These are phyloP conservation scores for Xenosphaeropsis pyriputrescens DNA, from an alignment of 2,329 filamentous ascomycete genomes.

Conservation along the genomic window DNA sequence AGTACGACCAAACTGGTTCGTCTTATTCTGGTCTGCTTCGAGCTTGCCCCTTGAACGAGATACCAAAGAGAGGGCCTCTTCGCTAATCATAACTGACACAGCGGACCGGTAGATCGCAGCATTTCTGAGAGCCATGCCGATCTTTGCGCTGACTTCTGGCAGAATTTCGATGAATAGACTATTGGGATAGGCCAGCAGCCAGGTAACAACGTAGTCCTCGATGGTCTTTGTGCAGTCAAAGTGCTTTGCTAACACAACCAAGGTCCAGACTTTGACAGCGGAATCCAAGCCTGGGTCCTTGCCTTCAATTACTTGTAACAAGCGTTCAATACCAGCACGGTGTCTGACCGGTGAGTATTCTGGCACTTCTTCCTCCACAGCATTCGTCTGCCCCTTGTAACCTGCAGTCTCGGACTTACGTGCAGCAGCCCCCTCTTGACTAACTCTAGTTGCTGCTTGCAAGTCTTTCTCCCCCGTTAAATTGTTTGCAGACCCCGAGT, in stretches of 20 bases:
- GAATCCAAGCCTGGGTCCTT: slow-evolving; percentile 43
- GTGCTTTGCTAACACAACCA: slow-evolving; percentile 45
- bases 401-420: too few relatives aligned
- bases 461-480: too few relatives aligned
- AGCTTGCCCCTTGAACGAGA: background rate
- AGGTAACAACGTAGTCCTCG: slow-evolving; percentile 36
- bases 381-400: background rate
- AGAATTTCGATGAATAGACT: slow-evolving; percentile 45
- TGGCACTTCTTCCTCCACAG: slow-evolving; percentile 16
- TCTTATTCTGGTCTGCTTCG: background rate
- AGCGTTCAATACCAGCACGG: slow-evolving; percentile 43
- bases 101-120: slow-evolving; percentile 27
- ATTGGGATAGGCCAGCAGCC: slow-evolving; percentile 42
- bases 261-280: slow-evolving; percentile 50
- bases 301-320: slow-evolving; percentile 43
- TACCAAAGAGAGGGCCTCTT: slow-evolving; percentile 32
- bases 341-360: slow-evolving; percentile 55
- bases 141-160: slow-evolving; percentile 43
- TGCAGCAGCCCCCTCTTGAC: too few relatives aligned
- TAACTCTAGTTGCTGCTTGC: too few relatives aligned
- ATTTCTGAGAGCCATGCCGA: slow-evolving; percentile 33
- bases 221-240: slow-evolving; percentile 34
- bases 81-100: slow-evolving; percentile 47
- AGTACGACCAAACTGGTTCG: slow-evolving; percentile 28
- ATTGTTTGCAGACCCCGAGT: background rate